Evolutionary conservation across 2,329 filamentous ascomycete genomes (phyloP), one percentile per base, ranked within the genome.

Genomic region (Lachnellula hyalina): DNA sequence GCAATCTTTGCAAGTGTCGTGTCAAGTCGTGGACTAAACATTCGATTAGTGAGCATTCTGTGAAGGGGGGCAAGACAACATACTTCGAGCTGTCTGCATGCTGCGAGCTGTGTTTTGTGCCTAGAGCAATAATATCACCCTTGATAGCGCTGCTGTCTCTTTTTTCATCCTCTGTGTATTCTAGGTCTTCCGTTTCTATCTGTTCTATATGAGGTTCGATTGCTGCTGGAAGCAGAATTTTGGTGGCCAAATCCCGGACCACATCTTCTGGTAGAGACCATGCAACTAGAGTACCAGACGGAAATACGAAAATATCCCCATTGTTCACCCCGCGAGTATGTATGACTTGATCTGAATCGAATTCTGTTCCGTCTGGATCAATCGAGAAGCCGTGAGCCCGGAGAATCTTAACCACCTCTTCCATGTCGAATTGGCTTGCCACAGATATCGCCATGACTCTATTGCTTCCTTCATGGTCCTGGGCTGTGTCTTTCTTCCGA

Each of bases 281-380:
- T 23, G 90, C 87, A 5, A 97, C 94, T 7, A 97, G 81, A 12
- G 92, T 96, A 11, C 94, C 94, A 0, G 92, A 96, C 8, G 93
- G 91, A 63, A 99, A 99, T 54, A 99, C 86, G 68, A 97, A 97
- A 49, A 97, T 84, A 72, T 99, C 94, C 35, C 91, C 92, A 55
- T 83, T 78, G 67, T 83, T 80, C 56, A 79, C 75, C 8, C 77
- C 77, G 50, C 81, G 75, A 6, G 82, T 83, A 65, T 86, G 83
- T 48, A 86, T 79, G 5, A 86, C 82, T 65, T 85, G 82, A 60
- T 76, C 75, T 47, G 77, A 74, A 61, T 85, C 81, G 62, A 86
- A 85, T 14, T 77, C 80, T 12, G 79, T 83, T 48, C 72, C 74
- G 62, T 86, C 81, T 2, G 83, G 83, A 63, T 86, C 82, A 51